Base-by-base conservation (phyloP, 2,329 filamentous ascomycete species). In the Beauveria bassiana region DNA sequence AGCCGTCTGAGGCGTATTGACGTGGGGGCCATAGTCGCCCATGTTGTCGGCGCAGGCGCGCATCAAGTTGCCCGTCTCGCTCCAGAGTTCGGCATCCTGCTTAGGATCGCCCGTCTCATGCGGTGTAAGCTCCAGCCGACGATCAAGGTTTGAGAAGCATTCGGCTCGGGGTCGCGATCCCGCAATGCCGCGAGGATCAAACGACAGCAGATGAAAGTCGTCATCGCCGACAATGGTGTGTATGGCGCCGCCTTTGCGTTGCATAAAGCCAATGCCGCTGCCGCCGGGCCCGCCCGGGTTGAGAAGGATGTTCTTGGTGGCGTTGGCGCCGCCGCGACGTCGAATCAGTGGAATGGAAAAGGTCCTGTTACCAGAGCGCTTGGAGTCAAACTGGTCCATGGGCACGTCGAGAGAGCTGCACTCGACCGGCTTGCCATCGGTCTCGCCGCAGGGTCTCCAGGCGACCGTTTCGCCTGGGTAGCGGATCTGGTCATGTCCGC, bases 231-330 rank as follows among this genome's bases (percentile, higher is more conserved):
- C 64, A 9, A 74, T 66, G 4, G 66, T 66, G 60, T 68, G 74
- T 4, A 81, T 64, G 9, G 70, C 65, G 10, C 71, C 69, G n/a
- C 76, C 78, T 6, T 65, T 63, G 14, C 71, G 66, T 34, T 73
- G 67, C 2, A 81, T 53, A 40, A 77, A 73, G 4, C 69, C 66
- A n/a, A 76, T 65, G 3, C 79, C 79, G 53, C 76, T 75, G 22
- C 68, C 78, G 10, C 79, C 80, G 0, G 80, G 80, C 0, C 80
- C 79, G 45, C 79, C 79, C 0, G 78, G 78, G 64, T 81, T 81
- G 22, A 80, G 67, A 1, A 81, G 65, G 24, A 81, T 66, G 59
- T 78, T 78, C 52, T 72, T 70, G 10, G 74, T 78, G 10, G 76
- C 74, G n/a, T 77, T 73, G 40, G 69, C 70, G 26, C 74, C 76